Percentiles rank a stretch among this genome's conserved stretches.
phyloP scores from a whole-genome alignment of 345 rosid genomes.

The Sapria himalayana region DNA sequence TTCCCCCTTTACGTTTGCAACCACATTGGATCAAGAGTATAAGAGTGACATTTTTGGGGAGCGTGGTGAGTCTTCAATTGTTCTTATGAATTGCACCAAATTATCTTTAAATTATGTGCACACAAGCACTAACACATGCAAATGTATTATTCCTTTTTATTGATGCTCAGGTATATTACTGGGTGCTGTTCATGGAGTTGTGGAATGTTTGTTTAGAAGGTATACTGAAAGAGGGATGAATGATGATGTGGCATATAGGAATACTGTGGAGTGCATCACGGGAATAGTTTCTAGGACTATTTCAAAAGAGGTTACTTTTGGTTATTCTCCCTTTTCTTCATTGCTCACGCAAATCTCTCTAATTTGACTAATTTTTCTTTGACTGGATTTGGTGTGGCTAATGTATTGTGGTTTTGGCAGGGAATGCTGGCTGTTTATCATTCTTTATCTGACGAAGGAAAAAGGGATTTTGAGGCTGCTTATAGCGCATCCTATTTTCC shows the following conservation, averaged over 20 bases:
- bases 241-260: slow-evolving; percentile 59
- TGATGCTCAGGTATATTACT: slow-evolving; percentile 47
- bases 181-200: slow-evolving; percentile 80
- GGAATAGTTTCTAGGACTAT: slow-evolving; percentile 62
- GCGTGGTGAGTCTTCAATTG: slow-evolving; percentile 29
- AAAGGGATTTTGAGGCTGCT: slow-evolving; percentile 54
- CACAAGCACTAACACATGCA: not conserved
- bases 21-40: slow-evolving; percentile 79
- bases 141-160: not conserved
- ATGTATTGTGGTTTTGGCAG: slow-evolving; percentile 13
- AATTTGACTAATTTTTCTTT: not conserved
- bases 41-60: slow-evolving; percentile 94
- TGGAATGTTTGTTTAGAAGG: slow-evolving; percentile 59
- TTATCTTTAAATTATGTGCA: not conserved
- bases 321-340: not conserved
- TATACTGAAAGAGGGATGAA: slow-evolving; percentile 66
- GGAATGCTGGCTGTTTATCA: slow-evolving; percentile 85
- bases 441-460: slow-evolving; percentile 55
- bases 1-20: slow-evolving; percentile 79
- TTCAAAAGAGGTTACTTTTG: slow-evolving; percentile 42
- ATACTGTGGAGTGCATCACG: slow-evolving; percentile 81
- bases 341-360: not conserved
- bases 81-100: not conserved
- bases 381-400: too few relatives aligned
- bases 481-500: slow-evolving; percentile 68